Evolutionary conservation across 2,329 filamentous ascomycete genomes (phyloP).

Genomic region (Thielaviopsis ethacetica): DNA sequence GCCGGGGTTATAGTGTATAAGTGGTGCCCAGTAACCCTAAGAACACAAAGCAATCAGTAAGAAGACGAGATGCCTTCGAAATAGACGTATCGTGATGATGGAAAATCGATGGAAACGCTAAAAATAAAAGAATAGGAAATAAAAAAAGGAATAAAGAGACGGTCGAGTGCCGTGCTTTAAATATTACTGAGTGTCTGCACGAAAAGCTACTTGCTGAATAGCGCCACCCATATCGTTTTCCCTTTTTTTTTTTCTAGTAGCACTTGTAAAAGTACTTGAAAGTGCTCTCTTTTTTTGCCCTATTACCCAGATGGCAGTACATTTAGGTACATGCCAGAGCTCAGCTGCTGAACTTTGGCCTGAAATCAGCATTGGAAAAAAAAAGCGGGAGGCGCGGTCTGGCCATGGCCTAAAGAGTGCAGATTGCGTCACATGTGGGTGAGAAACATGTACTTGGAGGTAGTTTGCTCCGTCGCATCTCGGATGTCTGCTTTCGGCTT

Average conservation of each 20-base stretch:
- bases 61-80: not conserved
- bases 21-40: not conserved
- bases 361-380: not conserved
- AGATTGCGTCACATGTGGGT: constrained; percentile 20
- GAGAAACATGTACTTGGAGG: not conserved
- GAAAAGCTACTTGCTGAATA: not conserved
- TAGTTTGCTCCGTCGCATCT: not conserved
- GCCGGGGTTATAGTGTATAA: not conserved
- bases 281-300: not conserved
- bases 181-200: not conserved
- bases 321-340: not conserved
- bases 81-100: not conserved
- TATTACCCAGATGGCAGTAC: not conserved
- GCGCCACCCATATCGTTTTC: not conserved
- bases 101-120: not conserved
- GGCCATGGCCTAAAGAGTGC: constrained; percentile 34
- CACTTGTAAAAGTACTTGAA: not conserved
- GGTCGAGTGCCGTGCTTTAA: not conserved
- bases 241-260: not conserved
- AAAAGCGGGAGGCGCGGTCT: constrained; percentile 30
- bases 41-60: not conserved
- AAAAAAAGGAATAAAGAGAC: not conserved
- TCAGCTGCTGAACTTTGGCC: not conserved
- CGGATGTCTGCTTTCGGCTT: not conserved
- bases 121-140: not conserved